Evolutionary conservation across 2,329 filamentous ascomycete species (phyloP), one percentile per base, ranked within the genome.

Genomic region (Alternaria dauci): DNA sequence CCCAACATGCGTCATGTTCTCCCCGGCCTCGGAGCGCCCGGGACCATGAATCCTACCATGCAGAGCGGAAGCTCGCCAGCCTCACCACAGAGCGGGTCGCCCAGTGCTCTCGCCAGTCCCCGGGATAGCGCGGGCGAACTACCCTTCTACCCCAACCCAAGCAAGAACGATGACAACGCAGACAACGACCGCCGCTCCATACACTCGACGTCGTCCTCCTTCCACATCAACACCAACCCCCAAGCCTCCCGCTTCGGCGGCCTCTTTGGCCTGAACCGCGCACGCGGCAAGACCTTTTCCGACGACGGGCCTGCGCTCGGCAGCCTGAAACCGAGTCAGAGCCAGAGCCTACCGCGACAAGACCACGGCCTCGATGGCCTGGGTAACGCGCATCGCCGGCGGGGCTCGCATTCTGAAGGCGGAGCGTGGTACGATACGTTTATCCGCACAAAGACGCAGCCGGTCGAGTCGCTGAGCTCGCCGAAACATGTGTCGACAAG

Each of bases 281-380:
- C 86, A 55, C 85, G 85, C 26, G 81, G 85, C 5, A 93, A 92
- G 77, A 83, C 84, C 0, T 72, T 84, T 7, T 84, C 86, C 8
- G 85, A 86, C 30, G 84, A 88, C 30, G 88, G 89, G 0, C 89
- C 89, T 6, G 82, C 86, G 1, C 78, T 93, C 8, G 92, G 92
- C 1, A 88, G 86, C 20, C 80, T 94, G 14, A 92, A 91, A 71
- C 80, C 86, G 30, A 85, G 87, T 0, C 91, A 94, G 73, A 93
- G 91, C 70, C 91, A 92, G 72, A 94, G 92, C 0, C 88, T 95
- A 66, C 92, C 92, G 6, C 81, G 86, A 36, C 84, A 88, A 42
- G 83, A 83, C 28, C 76, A 76, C 48, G 77, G 65, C 6, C 73
- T 83, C 41, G 85, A 87, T 65, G 79, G 83, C 4, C 81, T 81